Evolutionary conservation across 768 basidiomycete species (phyloP).

Genomic region (Postia placenta): DNA sequence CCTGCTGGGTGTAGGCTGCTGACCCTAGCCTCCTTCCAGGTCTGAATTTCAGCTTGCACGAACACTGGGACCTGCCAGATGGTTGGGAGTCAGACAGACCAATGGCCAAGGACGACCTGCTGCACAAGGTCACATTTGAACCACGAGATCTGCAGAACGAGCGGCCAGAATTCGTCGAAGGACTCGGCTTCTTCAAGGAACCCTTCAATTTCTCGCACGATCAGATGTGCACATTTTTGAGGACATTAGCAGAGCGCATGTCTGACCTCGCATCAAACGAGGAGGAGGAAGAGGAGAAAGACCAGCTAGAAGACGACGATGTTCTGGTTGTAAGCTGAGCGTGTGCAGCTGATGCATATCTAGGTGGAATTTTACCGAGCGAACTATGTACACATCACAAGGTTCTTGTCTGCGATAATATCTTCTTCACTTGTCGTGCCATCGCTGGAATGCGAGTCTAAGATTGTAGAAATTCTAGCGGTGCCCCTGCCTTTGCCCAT

Average conservation of each 20-base stretch:
- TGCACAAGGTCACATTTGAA: conserved; percentile 50
- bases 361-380: too few relatives aligned
- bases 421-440: neutral
- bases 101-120: conserved; percentile 28
- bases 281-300: conserved; percentile 21
- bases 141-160: conserved; percentile 65
- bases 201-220: conserved; percentile 64
- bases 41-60: conserved; percentile 42
- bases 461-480: neutral
- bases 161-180: conserved; percentile 44
- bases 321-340: conserved; percentile 6
- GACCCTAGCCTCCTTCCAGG: conserved; percentile 34
- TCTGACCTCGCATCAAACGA: conserved; percentile 27
- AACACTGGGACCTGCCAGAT: conserved; percentile 5
- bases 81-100: neutral
- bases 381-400: neutral
- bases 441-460: neutral
- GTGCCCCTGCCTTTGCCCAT: conserved; percentile 51
- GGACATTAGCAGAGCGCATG: conserved; percentile 51
- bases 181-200: conserved; percentile 53
- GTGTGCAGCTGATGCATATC: neutral
- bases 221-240: conserved; percentile 64
- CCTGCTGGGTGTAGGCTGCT: neutral
- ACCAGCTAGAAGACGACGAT: conserved; percentile 7
- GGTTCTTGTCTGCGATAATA: neutral